A percentile compares a stretch with the other conserved stretches of the same genome.
Conservation (phyloP, 768 basidiomycete genomes). For the Boletus huronensis region DNA sequence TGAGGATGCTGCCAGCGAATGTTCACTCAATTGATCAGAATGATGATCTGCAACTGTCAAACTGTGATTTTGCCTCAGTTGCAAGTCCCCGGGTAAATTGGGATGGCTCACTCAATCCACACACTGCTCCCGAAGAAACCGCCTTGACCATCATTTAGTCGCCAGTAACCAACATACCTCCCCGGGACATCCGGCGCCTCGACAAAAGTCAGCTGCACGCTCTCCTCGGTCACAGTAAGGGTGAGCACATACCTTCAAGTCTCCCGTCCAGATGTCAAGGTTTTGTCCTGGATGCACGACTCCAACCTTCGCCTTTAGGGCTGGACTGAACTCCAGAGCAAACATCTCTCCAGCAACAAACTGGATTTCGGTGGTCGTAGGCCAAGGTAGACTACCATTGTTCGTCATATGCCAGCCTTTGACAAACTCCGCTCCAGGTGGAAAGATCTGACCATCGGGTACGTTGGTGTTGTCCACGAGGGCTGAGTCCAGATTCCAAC, state of each 20-base stretch:
- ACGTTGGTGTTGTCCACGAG: conserved; percentile 70
- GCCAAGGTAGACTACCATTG: conserved; percentile 62
- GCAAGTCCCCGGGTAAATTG: neutral
- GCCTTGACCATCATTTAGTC: conserved; percentile 55
- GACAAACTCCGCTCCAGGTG: conserved; percentile 81
- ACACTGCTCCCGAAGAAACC: conserved; percentile 64
- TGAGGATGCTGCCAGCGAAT: conserved; percentile 63
- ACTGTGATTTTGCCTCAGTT: conserved; percentile 33
- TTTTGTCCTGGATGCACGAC: conserved; percentile 52
- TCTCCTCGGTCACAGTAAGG: neutral
- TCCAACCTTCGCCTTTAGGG: conserved; percentile 48
- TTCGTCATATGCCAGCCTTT: conserved; percentile 81
- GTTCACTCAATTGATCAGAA: conserved; percentile 34
- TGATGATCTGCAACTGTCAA: conserved; percentile 62
- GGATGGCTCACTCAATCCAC: conserved; percentile 68
- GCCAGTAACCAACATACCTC: conserved; percentile 75
- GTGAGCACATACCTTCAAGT: conserved; percentile 58
- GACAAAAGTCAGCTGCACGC: neutral
- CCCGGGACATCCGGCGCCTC: conserved; percentile 74
- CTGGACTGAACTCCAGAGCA: conserved; percentile 32
- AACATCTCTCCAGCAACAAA: conserved; percentile 73
- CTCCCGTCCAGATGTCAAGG: conserved; percentile 66
- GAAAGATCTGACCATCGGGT: conserved; percentile 70
- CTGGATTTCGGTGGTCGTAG: conserved; percentile 58
- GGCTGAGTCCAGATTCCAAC: conserved; percentile 41